These are phyloP conservation scores for Gynostemma pentaphyllum DNA, from an alignment of 306 rosid species.

Conservation along the genomic window DNA sequence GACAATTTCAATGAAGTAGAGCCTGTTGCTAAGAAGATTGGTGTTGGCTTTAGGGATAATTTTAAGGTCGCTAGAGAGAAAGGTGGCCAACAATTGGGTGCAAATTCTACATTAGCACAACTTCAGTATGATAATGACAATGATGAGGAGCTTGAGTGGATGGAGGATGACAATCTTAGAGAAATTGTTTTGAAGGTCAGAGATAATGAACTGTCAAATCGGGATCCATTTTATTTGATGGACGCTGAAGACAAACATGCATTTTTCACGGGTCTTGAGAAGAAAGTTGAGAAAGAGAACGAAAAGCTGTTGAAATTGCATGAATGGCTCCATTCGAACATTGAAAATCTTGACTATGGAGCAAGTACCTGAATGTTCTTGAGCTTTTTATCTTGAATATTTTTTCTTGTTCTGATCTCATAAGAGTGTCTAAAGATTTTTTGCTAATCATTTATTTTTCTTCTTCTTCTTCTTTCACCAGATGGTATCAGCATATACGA, in stretches of 20 bases:
- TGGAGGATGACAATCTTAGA: slow-evolving; percentile 63
- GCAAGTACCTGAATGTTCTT: slow-evolving; percentile 49
- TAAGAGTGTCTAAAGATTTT: no score
- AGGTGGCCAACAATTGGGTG: slow-evolving; percentile 28
- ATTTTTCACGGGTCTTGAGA: slow-evolving; percentile 79
- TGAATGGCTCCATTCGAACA: slow-evolving; percentile 78
- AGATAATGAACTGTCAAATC: slow-evolving; percentile 69
- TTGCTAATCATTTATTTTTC: background rate
- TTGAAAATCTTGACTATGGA: slow-evolving; percentile 86
- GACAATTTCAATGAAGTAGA: slow-evolving; percentile 66
- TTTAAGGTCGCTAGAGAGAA: slow-evolving; percentile 60
- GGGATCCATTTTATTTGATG: slow-evolving; percentile 65
- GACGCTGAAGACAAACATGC: slow-evolving; percentile 49
- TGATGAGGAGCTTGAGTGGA: slow-evolving; percentile 78
- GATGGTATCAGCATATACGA: slow-evolving; percentile 88
- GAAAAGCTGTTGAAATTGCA: slow-evolving; percentile 55
- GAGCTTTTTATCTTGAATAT: background rate
- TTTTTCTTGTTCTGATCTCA: background rate
- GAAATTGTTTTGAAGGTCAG: slow-evolving; percentile 84
- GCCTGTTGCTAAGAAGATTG: slow-evolving; percentile 58
- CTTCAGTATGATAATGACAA: slow-evolving; percentile 33
- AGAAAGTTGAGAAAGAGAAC: slow-evolving; percentile 65
- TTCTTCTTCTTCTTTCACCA: slow-evolving; percentile 18
- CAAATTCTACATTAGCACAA: slow-evolving; percentile 24
- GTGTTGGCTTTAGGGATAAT: slow-evolving; percentile 70